These are phyloP conservation scores for Drechslerella stenobrocha DNA, from an alignment of 2,329 filamentous ascomycete genomes.

Conservation along the genomic window DNA sequence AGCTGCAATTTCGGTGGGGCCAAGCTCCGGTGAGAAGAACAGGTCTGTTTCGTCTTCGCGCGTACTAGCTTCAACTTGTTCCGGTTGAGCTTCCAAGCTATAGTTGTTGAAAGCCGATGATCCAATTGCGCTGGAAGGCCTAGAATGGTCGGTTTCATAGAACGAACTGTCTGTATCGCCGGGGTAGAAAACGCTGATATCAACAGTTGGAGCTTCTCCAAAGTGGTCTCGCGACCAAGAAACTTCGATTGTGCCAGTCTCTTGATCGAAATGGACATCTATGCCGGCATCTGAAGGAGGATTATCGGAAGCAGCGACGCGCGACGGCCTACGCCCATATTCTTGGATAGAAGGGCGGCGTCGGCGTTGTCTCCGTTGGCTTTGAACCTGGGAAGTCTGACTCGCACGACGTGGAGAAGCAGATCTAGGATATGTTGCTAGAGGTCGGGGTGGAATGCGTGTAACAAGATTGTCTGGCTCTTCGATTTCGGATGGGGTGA, in stretches of 20 bases:
- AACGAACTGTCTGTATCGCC: slow-evolving; percentile 35
- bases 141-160: slow-evolving; percentile 28
- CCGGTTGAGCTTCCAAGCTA: slow-evolving; percentile 16
- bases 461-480: slow-evolving; percentile 20
- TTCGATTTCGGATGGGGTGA: slow-evolving; percentile 47
- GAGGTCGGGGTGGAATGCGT: slow-evolving; percentile 13
- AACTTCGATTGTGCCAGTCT: slow-evolving; percentile 47
- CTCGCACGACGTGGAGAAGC: slow-evolving; percentile 20
- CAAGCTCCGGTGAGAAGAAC: slow-evolving; percentile 46
- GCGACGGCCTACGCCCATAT: slow-evolving; percentile 16
- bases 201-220: slow-evolving; percentile 43
- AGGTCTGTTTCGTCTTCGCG: slow-evolving; percentile 36
- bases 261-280: slow-evolving; percentile 47
- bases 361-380: slow-evolving; percentile 17
- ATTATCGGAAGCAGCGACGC: slow-evolving; percentile 17
- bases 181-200: slow-evolving; percentile 45
- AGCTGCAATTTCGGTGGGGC: slow-evolving; percentile 15
- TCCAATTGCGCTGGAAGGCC: slow-evolving; percentile 13
- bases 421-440: slow-evolving; percentile 19
- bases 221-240: slow-evolving; percentile 45
- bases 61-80: slow-evolving; percentile 37
- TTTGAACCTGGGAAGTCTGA: slow-evolving; percentile 20
- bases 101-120: slow-evolving; percentile 32
- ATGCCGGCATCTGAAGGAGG: slow-evolving; percentile 25
- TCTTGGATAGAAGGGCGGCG: slow-evolving; percentile 24